Conservation (phyloP, 257 asterid genomes). For the Fraxinus cuspidata region DNA sequence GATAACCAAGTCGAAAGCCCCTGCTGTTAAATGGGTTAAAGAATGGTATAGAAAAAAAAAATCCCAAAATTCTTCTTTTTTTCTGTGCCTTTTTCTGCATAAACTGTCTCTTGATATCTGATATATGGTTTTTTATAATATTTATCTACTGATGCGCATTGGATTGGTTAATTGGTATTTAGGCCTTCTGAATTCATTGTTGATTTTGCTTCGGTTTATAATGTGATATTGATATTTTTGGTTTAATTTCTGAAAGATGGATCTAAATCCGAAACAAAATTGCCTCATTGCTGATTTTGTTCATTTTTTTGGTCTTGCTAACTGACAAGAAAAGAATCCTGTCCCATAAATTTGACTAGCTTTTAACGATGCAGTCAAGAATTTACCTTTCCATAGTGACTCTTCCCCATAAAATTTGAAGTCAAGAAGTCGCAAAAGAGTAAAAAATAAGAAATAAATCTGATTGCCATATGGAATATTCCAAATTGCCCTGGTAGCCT, state of each 20-base stretch:
- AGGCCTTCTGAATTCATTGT: background rate
- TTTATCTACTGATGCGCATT: background rate
- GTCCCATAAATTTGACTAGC: background rate
- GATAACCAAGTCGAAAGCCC: conserved; percentile 61
- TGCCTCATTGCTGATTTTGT: background rate
- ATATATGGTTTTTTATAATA: background rate
- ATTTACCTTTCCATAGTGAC: background rate
- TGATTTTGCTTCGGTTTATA: background rate
- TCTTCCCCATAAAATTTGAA: background rate
- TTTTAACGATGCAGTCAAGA: background rate
- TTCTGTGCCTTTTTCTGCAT: background rate
- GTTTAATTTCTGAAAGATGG: background rate
- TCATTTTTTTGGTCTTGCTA: no score
- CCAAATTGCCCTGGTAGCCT: background rate
- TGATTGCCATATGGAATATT: background rate
- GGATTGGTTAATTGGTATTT: background rate
- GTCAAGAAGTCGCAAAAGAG: background rate
- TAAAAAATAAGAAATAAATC: background rate
- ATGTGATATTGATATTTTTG: background rate
- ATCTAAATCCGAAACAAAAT: background rate
- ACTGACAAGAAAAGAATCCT: no score
- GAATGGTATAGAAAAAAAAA: conserved; percentile 59
- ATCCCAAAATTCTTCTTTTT: background rate
- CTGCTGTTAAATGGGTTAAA: conserved; percentile 76
- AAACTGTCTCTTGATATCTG: background rate